phyloP scores from a whole-genome alignment of 805 yeast genomes.

The Candida schatavii region DNA sequence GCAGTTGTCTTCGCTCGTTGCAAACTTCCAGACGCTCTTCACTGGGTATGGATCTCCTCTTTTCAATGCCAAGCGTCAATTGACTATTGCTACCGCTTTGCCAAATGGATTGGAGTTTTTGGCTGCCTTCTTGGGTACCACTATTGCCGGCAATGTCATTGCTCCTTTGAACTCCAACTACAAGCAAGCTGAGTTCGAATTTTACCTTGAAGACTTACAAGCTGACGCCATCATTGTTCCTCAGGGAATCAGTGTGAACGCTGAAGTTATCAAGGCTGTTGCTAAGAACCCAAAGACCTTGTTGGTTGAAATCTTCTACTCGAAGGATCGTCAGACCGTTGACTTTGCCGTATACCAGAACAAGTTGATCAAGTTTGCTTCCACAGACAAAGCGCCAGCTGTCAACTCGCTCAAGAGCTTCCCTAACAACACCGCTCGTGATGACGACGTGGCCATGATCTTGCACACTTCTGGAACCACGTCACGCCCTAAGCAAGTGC shows the following conservation, averaged over 20 bases:
- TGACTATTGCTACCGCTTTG: constrained; percentile 56
- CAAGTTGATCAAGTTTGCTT: neutral
- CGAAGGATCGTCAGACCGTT: constrained; percentile 35
- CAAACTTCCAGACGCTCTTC: constrained; percentile 50
- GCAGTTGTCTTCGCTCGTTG: constrained; percentile 42
- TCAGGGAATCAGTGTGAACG: constrained; percentile 39
- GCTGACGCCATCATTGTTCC: constrained; percentile 60
- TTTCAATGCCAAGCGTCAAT: constrained; percentile 29
- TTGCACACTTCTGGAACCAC: constrained; percentile 77
- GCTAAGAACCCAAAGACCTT: constrained; percentile 47
- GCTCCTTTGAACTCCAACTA: constrained; percentile 70
- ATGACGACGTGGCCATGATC: constrained; percentile 59
- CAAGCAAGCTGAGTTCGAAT: constrained; percentile 59
- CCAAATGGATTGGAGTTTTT: constrained; percentile 61
- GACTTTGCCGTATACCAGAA: constrained; percentile 31
- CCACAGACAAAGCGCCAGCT: neutral
- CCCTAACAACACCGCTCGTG: constrained; percentile 27
- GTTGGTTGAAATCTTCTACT: constrained; percentile 53
- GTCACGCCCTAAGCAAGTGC: constrained; percentile 74
- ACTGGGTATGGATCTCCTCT: constrained; percentile 41
- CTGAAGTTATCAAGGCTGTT: constrained; percentile 45
- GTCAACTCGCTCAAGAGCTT: constrained; percentile 7
- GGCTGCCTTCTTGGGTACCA: constrained; percentile 52
- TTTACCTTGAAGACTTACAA: constrained; percentile 59
- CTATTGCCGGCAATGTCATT: constrained; percentile 56